phyloP scores from a whole-genome alignment of 2,329 filamentous ascomycete species.

The Colletotrichum sansevieriae region DNA sequence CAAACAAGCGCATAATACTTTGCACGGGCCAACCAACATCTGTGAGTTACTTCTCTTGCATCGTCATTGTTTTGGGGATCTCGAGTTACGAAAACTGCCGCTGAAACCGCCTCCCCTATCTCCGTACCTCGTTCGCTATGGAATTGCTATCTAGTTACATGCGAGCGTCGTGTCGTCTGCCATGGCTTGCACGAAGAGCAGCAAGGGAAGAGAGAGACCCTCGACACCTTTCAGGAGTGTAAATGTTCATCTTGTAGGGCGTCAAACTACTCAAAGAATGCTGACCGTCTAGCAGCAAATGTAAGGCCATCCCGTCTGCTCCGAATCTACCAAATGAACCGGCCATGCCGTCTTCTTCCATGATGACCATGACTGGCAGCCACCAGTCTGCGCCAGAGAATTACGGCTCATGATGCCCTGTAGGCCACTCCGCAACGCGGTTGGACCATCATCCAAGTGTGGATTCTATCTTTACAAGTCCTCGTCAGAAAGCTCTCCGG shows the following conservation, averaged over 20 bases:
- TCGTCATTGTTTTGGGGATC: too few species aligned
- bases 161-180: slow-evolving; percentile 23
- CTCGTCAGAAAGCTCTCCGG: slow-evolving; percentile 90
- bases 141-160: slow-evolving; percentile 37
- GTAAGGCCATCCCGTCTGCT: slow-evolving; percentile 36
- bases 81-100: background rate
- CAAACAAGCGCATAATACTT: too few species aligned
- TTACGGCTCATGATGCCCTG: slow-evolving; percentile 30
- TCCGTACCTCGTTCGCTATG: slow-evolving; percentile 18
- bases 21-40: too few species aligned
- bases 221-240: slow-evolving; percentile 27
- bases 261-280: slow-evolving; percentile 41
- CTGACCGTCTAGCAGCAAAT: slow-evolving; percentile 40
- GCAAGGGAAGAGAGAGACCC: slow-evolving; percentile 10
- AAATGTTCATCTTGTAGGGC: slow-evolving; percentile 41
- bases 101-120: background rate
- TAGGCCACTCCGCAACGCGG: slow-evolving; percentile 16
- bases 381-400: slow-evolving; percentile 36
- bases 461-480: slow-evolving; percentile 62
- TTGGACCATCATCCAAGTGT: slow-evolving; percentile 28
- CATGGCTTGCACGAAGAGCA: slow-evolving; percentile 16
- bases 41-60: background rate
- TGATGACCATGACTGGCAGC: slow-evolving; percentile 32
- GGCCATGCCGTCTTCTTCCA: slow-evolving; percentile 37
- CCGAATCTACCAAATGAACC: slow-evolving; percentile 39